Conservation (phyloP, 2,329 filamentous ascomycete genomes). For the Pyricularia grisea region DNA sequence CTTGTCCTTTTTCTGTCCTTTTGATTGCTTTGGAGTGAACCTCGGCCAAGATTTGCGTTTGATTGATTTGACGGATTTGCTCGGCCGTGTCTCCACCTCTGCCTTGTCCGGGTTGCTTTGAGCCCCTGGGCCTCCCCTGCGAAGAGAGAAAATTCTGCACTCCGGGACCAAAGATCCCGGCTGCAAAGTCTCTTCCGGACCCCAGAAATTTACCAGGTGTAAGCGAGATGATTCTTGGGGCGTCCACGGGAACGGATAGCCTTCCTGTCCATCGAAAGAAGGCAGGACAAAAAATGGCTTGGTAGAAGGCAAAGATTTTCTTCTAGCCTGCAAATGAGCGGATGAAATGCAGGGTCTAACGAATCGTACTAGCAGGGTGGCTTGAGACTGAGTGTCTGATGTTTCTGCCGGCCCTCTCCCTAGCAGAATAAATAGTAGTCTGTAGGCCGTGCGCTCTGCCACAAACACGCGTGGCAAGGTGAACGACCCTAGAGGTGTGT, state of each 20-base stretch:
- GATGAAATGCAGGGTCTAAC: not conserved
- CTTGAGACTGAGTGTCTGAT: not conserved
- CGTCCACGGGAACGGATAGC: not conserved
- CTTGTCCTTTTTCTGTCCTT: not conserved
- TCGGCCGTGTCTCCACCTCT: not conserved
- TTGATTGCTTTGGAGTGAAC: not conserved
- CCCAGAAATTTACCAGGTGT: not conserved
- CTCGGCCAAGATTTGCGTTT: not conserved
- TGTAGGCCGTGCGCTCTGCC: not conserved
- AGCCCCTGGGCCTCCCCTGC: not conserved
- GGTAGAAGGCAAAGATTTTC: not conserved
- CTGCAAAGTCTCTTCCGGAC: not conserved
- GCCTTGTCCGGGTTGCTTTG: constrained; percentile 1
- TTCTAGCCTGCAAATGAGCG: not conserved
- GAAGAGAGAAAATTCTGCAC: constrained; percentile 5
- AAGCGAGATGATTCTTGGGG: not conserved
- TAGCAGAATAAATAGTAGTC: not conserved
- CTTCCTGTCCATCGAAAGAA: not conserved
- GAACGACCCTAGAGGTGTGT: not conserved
- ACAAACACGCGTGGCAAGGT: not conserved
- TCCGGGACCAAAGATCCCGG: not conserved
- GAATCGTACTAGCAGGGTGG: not conserved
- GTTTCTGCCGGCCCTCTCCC: not conserved
- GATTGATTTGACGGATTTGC: not conserved
- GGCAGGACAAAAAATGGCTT: not conserved